A percentile compares a stretch with the other conserved stretches of the same genome.
These are phyloP conservation scores for Populus hybrid DNA, from an alignment of 441 rosid genomes.

Conservation along the genomic window DNA sequence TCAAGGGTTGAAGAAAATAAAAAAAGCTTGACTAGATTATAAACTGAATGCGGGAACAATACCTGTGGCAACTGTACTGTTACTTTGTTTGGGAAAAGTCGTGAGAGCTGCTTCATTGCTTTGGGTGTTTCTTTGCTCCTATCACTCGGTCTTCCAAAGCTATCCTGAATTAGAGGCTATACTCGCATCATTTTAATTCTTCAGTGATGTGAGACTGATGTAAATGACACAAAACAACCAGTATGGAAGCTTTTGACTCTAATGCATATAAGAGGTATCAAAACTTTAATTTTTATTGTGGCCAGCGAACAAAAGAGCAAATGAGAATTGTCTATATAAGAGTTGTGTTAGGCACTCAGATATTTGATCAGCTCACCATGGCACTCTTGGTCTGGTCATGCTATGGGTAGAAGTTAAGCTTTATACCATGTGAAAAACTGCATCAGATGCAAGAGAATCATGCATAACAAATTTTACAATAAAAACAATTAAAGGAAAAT, in stretches of 20 bases:
- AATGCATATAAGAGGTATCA: background rate
- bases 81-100: slow-evolving; percentile 97
- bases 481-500: no score
- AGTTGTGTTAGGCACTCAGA: background rate
- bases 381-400: background rate
- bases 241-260: background rate
- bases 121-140: slow-evolving; percentile 91
- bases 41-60: slow-evolving; percentile 6
- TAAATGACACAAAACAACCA: background rate
- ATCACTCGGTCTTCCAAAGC: slow-evolving; percentile 80
- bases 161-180: slow-evolving; percentile 58
- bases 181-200: background rate
- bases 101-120: no score
- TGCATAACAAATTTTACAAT: background rate
- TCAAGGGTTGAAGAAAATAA: background rate
- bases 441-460: background rate
- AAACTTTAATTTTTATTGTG: background rate
- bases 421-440: background rate
- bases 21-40: background rate
- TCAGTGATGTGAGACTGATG: background rate
- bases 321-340: background rate
- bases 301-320: no score
- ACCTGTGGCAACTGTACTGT: slow-evolving; percentile 97
- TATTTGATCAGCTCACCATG: background rate
- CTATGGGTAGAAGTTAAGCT: background rate